Conservation (phyloP, 2,329 filamentous ascomycete species). For the Fusarium sp. region DNA sequence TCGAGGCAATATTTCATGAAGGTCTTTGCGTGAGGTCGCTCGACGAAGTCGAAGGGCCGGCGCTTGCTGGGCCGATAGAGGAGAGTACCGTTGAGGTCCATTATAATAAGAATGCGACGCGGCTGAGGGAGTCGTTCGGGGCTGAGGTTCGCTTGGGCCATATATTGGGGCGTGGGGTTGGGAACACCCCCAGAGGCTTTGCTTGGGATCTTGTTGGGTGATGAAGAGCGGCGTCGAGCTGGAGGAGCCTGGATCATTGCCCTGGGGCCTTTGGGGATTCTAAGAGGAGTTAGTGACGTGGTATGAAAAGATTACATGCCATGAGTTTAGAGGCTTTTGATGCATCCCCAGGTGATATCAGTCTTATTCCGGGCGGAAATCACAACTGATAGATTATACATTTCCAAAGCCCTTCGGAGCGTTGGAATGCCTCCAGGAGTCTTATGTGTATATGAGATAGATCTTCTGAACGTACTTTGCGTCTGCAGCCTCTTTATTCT, state of each 20-base stretch:
- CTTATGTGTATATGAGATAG: not conserved
- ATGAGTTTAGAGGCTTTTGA: not conserved
- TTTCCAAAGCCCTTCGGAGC: not conserved
- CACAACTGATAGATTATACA: too few relatives aligned
- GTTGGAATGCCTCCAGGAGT: not conserved
- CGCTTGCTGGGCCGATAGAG: slow-evolving; percentile 71
- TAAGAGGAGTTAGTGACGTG: not conserved
- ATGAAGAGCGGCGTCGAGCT: not conserved
- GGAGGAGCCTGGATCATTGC: not conserved
- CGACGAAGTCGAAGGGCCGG: slow-evolving; percentile 62
- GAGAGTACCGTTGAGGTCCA: slow-evolving; percentile 94
- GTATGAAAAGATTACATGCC: not conserved
- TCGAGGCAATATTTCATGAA: slow-evolving; percentile 81
- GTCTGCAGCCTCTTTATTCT: not conserved
- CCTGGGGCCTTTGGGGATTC: slow-evolving; percentile 10
- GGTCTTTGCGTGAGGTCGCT: slow-evolving; percentile 70
- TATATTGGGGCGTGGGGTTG: slow-evolving; percentile 67
- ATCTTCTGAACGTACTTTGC: not conserved
- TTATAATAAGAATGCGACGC: slow-evolving; percentile 78
- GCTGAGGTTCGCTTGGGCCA: slow-evolving; percentile 59
- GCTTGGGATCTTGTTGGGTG: slow-evolving; percentile 43
- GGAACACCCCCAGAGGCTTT: slow-evolving; percentile 66
- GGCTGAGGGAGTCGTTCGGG: slow-evolving; percentile 56
- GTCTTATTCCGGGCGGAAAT: not conserved
- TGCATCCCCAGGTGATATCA: too few relatives aligned